phyloP scores from a whole-genome alignment of 2,329 filamentous ascomycete genomes.

The Ophiostoma ulmi region DNA sequence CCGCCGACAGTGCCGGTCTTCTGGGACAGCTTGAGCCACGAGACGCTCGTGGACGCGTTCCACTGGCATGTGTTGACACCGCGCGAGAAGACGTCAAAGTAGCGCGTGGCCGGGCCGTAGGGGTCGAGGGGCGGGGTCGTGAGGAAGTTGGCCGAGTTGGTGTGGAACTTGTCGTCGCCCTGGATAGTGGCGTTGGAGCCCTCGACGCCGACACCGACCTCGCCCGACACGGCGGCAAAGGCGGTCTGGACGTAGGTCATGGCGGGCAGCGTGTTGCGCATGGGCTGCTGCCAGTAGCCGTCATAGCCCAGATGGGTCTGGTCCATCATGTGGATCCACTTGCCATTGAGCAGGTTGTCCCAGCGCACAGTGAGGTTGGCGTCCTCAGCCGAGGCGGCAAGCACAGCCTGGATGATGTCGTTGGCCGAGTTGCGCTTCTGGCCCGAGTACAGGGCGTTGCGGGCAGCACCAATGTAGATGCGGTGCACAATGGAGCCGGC shows the following conservation, averaged over 20 bases:
- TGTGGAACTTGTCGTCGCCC: conserved; percentile 60
- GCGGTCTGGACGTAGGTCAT: conserved; percentile 55
- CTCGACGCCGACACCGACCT: conserved; percentile 60
- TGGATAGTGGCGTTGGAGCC: conserved; percentile 62
- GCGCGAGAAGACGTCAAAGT: conserved; percentile 59
- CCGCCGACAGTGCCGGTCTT: conserved; percentile 46
- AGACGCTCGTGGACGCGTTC: conserved; percentile 43
- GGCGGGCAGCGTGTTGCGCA: conserved; percentile 60
- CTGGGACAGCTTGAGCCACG: conserved; percentile 50
- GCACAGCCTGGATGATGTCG: conserved; percentile 46
- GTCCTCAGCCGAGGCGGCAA: conserved; percentile 53
- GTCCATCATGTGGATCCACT: conserved; percentile 59
- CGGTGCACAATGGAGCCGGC: conserved; percentile 54
- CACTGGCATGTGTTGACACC: conserved; percentile 52
- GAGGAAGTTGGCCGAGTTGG: conserved; percentile 49
- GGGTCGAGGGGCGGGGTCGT: conserved; percentile 51
- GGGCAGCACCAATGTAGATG: conserved; percentile 46
- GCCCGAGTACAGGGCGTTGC: conserved; percentile 49
- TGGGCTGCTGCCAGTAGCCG: conserved; percentile 63
- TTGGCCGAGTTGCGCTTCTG: conserved; percentile 55
- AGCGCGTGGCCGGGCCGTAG: conserved; percentile 52
- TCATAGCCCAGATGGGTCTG: conserved; percentile 54
- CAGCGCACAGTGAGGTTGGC: conserved; percentile 52
- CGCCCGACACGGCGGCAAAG: conserved; percentile 56
- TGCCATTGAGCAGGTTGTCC: conserved; percentile 54